Evolutionary conservation across 2,329 filamentous ascomycete genomes (phyloP).

Genomic region (Curvularia eragrostidis): DNA sequence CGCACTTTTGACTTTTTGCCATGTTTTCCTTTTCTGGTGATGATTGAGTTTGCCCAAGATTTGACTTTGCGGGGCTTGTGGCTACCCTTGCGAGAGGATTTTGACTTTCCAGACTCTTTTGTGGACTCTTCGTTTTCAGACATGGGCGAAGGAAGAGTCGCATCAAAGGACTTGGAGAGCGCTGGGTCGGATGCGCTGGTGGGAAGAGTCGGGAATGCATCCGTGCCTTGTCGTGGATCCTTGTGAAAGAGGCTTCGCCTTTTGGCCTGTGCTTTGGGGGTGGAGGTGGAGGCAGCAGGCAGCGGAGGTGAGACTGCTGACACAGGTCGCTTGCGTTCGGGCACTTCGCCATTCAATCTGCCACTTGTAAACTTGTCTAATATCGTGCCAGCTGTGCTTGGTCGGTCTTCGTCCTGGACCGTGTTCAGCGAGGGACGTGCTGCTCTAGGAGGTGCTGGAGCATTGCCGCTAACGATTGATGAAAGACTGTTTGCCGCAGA

Average conservation of each 20-base stretch:
- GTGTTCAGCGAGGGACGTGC: constrained; percentile 50
- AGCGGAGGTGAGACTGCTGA: constrained; percentile 43
- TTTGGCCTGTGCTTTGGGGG: constrained; percentile 34
- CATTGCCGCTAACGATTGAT: constrained; percentile 71
- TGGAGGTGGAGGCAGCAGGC: constrained; percentile 9
- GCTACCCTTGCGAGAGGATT: constrained; percentile 62
- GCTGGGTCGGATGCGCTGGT: constrained; percentile 46
- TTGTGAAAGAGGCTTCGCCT: constrained; percentile 54
- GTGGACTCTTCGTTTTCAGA: constrained; percentile 39
- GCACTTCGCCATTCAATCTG: constrained; percentile 33
- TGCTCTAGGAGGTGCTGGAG: constrained; percentile 54
- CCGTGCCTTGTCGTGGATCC: constrained; percentile 58
- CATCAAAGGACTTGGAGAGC: constrained; percentile 37
- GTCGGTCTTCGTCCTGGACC: constrained; percentile 57
- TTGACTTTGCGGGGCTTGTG: constrained; percentile 72
- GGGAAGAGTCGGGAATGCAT: constrained; percentile 38
- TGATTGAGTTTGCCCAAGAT: constrained; percentile 71
- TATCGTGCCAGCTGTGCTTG: constrained; percentile 75
- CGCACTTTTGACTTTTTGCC: constrained; percentile 54
- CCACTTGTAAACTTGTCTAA: constrained; percentile 57
- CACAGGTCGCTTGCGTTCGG: constrained; percentile 45
- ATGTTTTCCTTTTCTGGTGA: constrained; percentile 67
- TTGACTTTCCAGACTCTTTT: constrained; percentile 53
- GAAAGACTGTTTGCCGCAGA: constrained; percentile 81
- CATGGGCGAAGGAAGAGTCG: constrained; percentile 38